Base-by-base conservation (phyloP, 306 rosid genomes). In the Citrullus colocynthis region DNA sequence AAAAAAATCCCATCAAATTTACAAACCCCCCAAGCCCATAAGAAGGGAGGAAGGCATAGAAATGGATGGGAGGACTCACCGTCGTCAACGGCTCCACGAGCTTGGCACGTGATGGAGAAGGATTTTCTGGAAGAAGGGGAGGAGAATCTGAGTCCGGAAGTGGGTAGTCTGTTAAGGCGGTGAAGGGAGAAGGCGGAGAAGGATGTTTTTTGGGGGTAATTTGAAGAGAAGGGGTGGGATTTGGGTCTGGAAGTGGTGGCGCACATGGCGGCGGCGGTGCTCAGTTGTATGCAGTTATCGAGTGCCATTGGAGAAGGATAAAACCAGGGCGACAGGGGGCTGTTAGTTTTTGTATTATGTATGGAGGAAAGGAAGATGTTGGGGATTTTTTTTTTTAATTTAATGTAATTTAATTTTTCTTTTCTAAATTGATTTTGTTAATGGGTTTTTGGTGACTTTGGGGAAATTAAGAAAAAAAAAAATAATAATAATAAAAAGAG, bases 211-310 rank as follows among this genome's bases (percentile, higher is more conserved):
- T 11, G 74, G 34, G 21, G 17, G 18, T 1, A 42, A 67, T 37
- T 37, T 0, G 32, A 20, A 20, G 17, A 12, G 36, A 42, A 67
- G 1, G 9, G 17, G 9, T 42, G 55, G 42, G 55, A 20, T 20
- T 67, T 67, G 74, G 54, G 55, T 5, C 6, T 67, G 55, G 74
- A 12, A 42, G 74, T 42, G 55, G 74, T 20, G 74, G 52, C 74
- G 32, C 52, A 66, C 74, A 66, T 66, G 74, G 74, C 36, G 74
- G 74, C 54, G 74, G 74, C 74, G 55, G 54, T 42, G 74, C 74
- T 20, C 55, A 67, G 18, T 12, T 42, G 74, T 10, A 67, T 42
- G 21, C 74, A 67, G 54, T 42, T 67, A 6, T 67, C 74, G 36
- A 67, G 74, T 21, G 74, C 74, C 74, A 67, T 52, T 67, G 74